Conservation (phyloP, 495 filamentous ascomycete species). For the Penicillium longicatenatum region DNA sequence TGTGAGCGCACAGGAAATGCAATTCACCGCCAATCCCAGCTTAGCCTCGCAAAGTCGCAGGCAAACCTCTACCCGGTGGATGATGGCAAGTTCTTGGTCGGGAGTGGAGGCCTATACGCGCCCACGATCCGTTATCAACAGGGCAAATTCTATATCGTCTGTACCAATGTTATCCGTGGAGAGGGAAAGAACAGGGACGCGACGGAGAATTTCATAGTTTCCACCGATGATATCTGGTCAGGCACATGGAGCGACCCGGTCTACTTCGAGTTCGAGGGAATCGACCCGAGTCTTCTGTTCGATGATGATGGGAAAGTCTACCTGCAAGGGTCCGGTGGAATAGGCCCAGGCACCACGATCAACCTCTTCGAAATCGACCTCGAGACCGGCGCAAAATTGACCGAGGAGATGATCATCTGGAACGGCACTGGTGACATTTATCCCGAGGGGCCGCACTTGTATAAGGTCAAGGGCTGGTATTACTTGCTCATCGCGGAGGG, state of each 20-base stretch:
- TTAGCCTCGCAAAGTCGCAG: constrained; percentile 11
- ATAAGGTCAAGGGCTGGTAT: constrained; percentile 59
- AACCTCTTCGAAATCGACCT: constrained; percentile 27
- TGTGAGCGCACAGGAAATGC: constrained; percentile 20
- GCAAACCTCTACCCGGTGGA: constrained; percentile 14
- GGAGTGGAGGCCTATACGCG: constrained; percentile 26
- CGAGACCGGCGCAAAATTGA: constrained; percentile 18
- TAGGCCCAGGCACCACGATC: constrained; percentile 21
- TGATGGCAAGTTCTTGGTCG: constrained; percentile 13
- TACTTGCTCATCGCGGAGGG: constrained; percentile 64
- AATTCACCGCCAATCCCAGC: constrained; percentile 15
- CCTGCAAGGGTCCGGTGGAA: constrained; percentile 11
- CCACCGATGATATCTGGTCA: constrained; percentile 24
- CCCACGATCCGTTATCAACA: constrained; percentile 27
- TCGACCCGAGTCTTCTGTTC: constrained; percentile 29
- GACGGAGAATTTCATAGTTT: constrained; percentile 33
- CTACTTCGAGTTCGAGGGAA: constrained; percentile 33
- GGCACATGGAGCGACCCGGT: constrained; percentile 33
- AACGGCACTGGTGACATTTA: constrained; percentile 47
- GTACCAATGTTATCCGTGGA: constrained; percentile 28
- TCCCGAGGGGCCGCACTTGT: constrained; percentile 62
- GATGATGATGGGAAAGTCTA: constrained; percentile 32
- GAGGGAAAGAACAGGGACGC: constrained; percentile 2
- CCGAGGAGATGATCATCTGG: constrained; percentile 41
- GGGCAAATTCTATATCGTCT: constrained; percentile 45